Evolutionary conservation across 2,329 filamentous ascomycete genomes (phyloP), one percentile per base, ranked within the genome.

Genomic region (Calonectria multiphialidica): DNA sequence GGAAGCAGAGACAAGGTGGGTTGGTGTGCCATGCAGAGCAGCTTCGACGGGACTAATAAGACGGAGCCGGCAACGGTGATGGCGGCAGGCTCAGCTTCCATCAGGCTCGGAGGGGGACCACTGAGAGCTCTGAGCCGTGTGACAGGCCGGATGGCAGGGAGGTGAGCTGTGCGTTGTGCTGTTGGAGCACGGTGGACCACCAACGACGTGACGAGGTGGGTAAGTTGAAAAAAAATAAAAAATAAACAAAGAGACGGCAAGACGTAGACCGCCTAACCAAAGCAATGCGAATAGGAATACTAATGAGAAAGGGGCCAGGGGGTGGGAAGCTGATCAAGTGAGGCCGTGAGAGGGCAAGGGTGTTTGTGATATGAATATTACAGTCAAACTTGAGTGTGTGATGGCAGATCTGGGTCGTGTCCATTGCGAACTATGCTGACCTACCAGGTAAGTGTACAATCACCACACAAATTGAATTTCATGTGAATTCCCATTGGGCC

Each of bases 1-100:
- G 23, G 23, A 37, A 49, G 35, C 30, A 37, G 45, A 68, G 53
- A 68, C 66, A 28, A 30, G 25, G 53, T 50, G 53, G 53, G 66
- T 37, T 61, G 66, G 55, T 61, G 65, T 57, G 50, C 59, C 45
- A 62, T 62, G 66, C 55, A 68, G 40, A 47, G 64, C 50, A 59
- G 12, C 37, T 28, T 40, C 42, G 25, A 42, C 30, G 18, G 53
- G n/a, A 53, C 40, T 47, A 35, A 59, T 21, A 42, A 15, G 30
- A 42, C 49, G 49, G 23, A 40, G 35, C 25, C 47, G 47, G 63
- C 35, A 65, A 65, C 30, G 28, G 45, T 37, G 33, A 53, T 53
- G 45, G 44, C 44, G 28, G 47, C 57, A 45, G 57, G 40, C 57
- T 45, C 57, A 62, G 40, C 53, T 59, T 33, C 21, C 53, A 59